phyloP scores from a whole-genome alignment of 441 rosid genomes.

The Mallotus repandus region DNA sequence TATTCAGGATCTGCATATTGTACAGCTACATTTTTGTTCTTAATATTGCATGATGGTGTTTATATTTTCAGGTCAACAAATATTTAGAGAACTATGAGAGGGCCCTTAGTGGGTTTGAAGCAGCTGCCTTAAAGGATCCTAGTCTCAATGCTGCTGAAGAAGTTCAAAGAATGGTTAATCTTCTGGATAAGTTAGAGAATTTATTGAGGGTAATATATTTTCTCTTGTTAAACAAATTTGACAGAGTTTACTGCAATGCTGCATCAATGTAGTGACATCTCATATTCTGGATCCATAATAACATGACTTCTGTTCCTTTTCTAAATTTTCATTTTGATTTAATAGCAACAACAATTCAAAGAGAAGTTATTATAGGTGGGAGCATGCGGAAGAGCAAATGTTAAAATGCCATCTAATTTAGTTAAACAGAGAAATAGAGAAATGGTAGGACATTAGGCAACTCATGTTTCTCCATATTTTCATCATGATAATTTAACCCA shows the following conservation, averaged over 20 bases:
- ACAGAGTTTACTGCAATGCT: neutral
- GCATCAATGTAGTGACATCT: neutral
- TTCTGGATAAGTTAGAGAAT: slow-evolving; percentile 57
- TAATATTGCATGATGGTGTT: slow-evolving; percentile 13
- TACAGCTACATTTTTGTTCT: slow-evolving; percentile 5
- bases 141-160: slow-evolving; percentile 58
- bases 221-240: neutral
- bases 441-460: neutral
- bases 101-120: slow-evolving; percentile 73
- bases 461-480: neutral
- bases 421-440: neutral
- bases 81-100: slow-evolving; percentile 76
- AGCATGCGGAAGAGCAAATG: neutral
- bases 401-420: neutral
- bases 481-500: neutral
- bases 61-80: slow-evolving; percentile 54
- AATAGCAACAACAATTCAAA: neutral
- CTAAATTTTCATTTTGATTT: neutral
- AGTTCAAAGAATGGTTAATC: slow-evolving; percentile 56
- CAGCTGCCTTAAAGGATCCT: slow-evolving; percentile 71
- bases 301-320: neutral
- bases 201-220: slow-evolving; percentile 46
- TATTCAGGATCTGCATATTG: neutral
- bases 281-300: neutral
- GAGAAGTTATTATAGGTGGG: neutral